Evolutionary conservation across 768 basidiomycete genomes (phyloP), one percentile per base, ranked within the genome.

Genomic region (Thelephora aurantiotincta): DNA sequence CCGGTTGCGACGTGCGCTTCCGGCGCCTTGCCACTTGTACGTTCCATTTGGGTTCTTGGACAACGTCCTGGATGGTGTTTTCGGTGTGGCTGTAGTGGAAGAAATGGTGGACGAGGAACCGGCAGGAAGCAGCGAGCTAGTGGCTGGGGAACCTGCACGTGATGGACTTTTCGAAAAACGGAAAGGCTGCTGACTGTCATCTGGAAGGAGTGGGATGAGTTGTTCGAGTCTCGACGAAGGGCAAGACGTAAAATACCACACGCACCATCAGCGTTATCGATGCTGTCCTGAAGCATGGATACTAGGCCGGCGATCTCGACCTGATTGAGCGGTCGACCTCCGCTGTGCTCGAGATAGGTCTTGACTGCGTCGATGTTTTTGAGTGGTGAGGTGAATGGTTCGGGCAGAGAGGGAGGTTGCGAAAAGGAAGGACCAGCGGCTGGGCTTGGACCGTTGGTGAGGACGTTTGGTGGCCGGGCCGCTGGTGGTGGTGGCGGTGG

Each of bases 21-120:
- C 83, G 30, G 68, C 80, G n/a, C 85, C 86, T 53, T 78, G 73
- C 80, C 80, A 86, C 43, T 71, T 70, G 61, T 82, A 82, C 33
- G 65, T 57, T 18, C 85, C 85, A 57, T 88, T 89, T 0, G 85
- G 85, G 55, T 89, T 89, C 57, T 66, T 75, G 18, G 70, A 58
- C 6, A 88, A 64, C 9, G 71, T 77, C 57, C 72, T 78, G 14
- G 70, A 70, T 5, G 76, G 68, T 13, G 70, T 57, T 34, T 63
- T 64, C 26, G 51, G 30, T 19, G 48, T 49, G 9, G 54, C 52
- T 19, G 56, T 47, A 48, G 59, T 47, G 42, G 53, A 53, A 23
- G 61, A 54, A 11, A 54, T 51, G 45, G 53, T 49, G 19, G 52
- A 51, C 49, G 54, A 54, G 20, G 49, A 54, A 36, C 52, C 49